Evolutionary conservation across 768 basidiomycete genomes (phyloP).

Genomic region (Lactarius quietus): DNA sequence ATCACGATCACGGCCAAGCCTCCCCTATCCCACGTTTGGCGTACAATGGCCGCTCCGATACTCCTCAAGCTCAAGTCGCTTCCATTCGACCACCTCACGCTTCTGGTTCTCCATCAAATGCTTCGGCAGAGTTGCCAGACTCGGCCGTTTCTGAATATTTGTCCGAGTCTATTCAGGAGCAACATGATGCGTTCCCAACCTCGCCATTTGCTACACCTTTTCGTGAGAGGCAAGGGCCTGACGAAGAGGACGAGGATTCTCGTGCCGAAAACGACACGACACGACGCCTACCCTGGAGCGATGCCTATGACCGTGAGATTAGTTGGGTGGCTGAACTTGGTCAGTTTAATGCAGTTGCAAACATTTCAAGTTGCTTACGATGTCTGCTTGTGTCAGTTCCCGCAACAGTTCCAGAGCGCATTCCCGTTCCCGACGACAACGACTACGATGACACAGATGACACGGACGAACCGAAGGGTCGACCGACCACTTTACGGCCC

Average conservation of each 20-base stretch:
- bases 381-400: not conserved
- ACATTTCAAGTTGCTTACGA: not conserved
- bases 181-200: slow-evolving; percentile 57
- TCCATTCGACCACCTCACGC: slow-evolving; percentile 43
- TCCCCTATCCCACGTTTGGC: slow-evolving; percentile 39
- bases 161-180: slow-evolving; percentile 45
- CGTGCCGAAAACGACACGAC: slow-evolving; percentile 39
- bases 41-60: slow-evolving; percentile 43
- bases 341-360: slow-evolving; percentile 35
- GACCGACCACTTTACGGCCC: slow-evolving; percentile 15
- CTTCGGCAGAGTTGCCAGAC: slow-evolving; percentile 45
- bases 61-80: slow-evolving; percentile 34
- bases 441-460: slow-evolving; percentile 50
- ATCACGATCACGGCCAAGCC: slow-evolving; percentile 28
- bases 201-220: slow-evolving; percentile 73
- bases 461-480: slow-evolving; percentile 38
- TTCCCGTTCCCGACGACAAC: slow-evolving; percentile 58
- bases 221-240: slow-evolving; percentile 48
- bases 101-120: slow-evolving; percentile 49
- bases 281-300: slow-evolving; percentile 28
- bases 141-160: slow-evolving; percentile 50
- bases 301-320: slow-evolving; percentile 44
- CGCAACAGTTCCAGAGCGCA: slow-evolving; percentile 54
- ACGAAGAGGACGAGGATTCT: slow-evolving; percentile 66
- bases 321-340: slow-evolving; percentile 79